Evolutionary conservation across 768 basidiomycete species (phyloP), one percentile per base, ranked within the genome.

Genomic region (Leccinum boreale): DNA sequence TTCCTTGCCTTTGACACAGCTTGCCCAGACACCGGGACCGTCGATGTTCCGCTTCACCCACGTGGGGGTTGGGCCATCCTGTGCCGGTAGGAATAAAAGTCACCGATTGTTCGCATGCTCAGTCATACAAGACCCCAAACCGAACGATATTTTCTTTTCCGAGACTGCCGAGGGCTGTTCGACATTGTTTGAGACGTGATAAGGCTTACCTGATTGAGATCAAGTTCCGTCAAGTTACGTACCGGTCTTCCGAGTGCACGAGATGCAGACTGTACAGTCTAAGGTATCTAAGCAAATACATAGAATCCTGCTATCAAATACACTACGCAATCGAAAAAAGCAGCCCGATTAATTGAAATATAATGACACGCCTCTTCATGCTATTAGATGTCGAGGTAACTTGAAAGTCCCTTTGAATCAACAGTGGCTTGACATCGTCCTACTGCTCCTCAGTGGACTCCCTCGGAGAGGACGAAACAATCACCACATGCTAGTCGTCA

Each of bases 1-100:
- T 70, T 94, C 92, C 63, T 87, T 93, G 19, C 92, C 92, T 69
- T 87, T 90, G 29, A 91, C 81, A 78, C 90, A 93, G 65, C 86
- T 91, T 10, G 84, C 88, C 91, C 92, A 94, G 19, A 94, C 74
- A 17, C 92, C 91, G 19, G 92, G 92, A 9, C 92, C 92, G 58
- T 89, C 87, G 57, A 92, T 81, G 24, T 76, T 71, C 45, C 81
- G 74, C 70, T 84, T 89, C 21, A 74, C 79, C 85, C 86, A 87
- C 28, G 85, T 79, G 17, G 85, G 80, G 3, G 83, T 82, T 29
- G 65, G 39, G 5, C 87, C 87, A 64, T 89, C 86, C 87, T 89
- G 61, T 11, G 42, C 29, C 19, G 42, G 29, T 10, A 29, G 24
- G 35, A 23, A 24, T 69, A 51, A 58, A 51, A 33, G 15, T 50